Conservation (phyloP, 2,329 filamentous ascomycete genomes). For the Venturia oleaginea region DNA sequence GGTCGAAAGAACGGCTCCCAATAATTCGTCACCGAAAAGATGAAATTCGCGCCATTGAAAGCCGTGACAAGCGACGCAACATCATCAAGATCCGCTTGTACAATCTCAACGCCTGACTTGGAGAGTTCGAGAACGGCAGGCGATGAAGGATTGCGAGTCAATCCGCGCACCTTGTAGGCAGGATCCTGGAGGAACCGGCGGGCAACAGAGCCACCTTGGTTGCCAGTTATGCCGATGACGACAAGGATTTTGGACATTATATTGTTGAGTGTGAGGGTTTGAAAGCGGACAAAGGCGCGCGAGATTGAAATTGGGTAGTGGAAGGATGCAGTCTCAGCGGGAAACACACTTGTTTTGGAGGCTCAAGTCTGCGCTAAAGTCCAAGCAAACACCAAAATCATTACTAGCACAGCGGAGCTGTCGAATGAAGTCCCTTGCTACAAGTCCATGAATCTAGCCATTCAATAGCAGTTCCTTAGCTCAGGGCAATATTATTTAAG, state of each 20-base stretch:
- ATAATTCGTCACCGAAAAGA: constrained; percentile 49
- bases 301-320: no score
- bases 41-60: constrained; percentile 37
- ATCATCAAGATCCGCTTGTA: constrained; percentile 25
- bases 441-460: no score
- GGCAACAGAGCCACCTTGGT: constrained; percentile 22
- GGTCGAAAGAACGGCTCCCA: constrained; percentile 43
- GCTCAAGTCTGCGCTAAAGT: no score
- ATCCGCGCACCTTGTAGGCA: constrained; percentile 24
- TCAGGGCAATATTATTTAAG: no score
- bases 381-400: no score
- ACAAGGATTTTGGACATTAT: constrained; percentile 8
- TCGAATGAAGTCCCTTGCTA: no score
- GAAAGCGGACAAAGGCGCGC: no score
- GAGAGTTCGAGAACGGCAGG: constrained; percentile 19
- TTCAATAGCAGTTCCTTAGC: no score
- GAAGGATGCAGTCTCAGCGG: no score
- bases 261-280: no score
- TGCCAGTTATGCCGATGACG: constrained; percentile 9
- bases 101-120: constrained; percentile 22
- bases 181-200: constrained; percentile 21
- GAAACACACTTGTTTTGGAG: no score
- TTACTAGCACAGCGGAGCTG: no score
- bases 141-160: constrained; percentile 25
- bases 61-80: constrained; percentile 22